Evolutionary conservation across 192 early-diverging fungal species (phyloP).

Genomic region (Diversispora eburnea): DNA sequence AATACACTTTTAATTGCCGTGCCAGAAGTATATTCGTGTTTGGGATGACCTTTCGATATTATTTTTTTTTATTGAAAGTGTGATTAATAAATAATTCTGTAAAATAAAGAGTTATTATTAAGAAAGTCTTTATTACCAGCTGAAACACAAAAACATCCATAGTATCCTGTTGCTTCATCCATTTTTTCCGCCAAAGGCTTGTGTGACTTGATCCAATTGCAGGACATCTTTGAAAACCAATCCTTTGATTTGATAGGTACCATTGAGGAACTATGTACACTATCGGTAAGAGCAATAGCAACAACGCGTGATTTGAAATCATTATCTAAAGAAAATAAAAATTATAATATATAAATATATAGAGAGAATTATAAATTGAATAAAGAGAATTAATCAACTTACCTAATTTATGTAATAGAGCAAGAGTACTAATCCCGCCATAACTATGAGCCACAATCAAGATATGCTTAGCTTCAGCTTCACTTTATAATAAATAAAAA

Average conservation of each 20-base stretch:
- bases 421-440: constrained; percentile 17
- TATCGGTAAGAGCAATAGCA: constrained; percentile 20
- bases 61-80: not conserved
- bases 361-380: not conserved
- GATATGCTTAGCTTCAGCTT: not conserved
- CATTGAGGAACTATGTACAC: constrained; percentile 8
- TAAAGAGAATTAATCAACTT: not conserved
- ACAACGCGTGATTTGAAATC: constrained; percentile 18
- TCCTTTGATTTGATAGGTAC: not conserved
- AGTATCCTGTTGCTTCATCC: constrained; percentile 1
- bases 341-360: not conserved
- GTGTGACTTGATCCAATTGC: constrained; percentile 32
- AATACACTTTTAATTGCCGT: constrained; percentile 18
- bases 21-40: constrained; percentile 31
- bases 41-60: constrained; percentile 19
- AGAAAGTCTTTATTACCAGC: constrained; percentile 23
- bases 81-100: not conserved
- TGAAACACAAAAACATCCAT: constrained; percentile 32
- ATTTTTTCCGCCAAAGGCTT: not conserved
- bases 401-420: constrained; percentile 8
- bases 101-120: not conserved
- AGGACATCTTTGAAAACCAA: constrained; percentile 2
- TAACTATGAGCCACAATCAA: constrained; percentile 20
- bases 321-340: not conserved
- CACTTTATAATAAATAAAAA: not conserved